Evolutionary conservation across 305 asterid species (phyloP), one percentile per base, ranked within the genome.

Genomic region (Solanum hybrid): DNA sequence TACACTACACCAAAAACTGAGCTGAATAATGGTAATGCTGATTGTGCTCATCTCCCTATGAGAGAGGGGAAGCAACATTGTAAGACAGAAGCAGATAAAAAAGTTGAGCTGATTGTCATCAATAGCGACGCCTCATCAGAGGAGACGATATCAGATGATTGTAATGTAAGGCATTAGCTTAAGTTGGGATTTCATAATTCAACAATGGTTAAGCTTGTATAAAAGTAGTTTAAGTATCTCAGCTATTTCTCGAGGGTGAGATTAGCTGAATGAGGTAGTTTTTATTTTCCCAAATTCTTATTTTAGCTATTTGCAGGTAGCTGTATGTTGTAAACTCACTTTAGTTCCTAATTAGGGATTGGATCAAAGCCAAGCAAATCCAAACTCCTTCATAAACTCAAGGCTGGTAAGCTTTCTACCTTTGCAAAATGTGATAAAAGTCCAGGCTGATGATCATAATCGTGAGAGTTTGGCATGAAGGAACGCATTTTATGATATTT

Each of bases 41-140:
- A 73, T 31, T 24, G 31, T 34, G 78, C 10, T 86, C 78, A 46
- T 80, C 37, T n/a, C 31, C 80, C 64, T 85, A 4, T 12, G 76
- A 85, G 88, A 85, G 77, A 57, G 46, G 88, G 88, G 36, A 76
- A 77, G 8, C 82, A 83, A 73, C 46, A 40, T n/a, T 12, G 26
- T 14, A 57, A 42, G 74, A 26, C 79, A 40, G 34, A 88, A 11
- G 31, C 73, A 67, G 87, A 83, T 81, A 85, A 91, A 90, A 87
- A 77, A 88, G 93, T 90, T 9, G 94, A 94, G 73, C 78, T 93
- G 93, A 92, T 95, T 78, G 71, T 92, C 81, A 93, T 94, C 89
- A 92, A 93, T 11, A 94, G 96, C n/a, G 98, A 95, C 64, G 96
- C 95, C 35, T 96, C 98, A 35, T 96, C 98, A 4, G 98, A 96